phyloP scores from a whole-genome alignment of 164 flowering plant species.

The Cinnamomum micranthum region DNA sequence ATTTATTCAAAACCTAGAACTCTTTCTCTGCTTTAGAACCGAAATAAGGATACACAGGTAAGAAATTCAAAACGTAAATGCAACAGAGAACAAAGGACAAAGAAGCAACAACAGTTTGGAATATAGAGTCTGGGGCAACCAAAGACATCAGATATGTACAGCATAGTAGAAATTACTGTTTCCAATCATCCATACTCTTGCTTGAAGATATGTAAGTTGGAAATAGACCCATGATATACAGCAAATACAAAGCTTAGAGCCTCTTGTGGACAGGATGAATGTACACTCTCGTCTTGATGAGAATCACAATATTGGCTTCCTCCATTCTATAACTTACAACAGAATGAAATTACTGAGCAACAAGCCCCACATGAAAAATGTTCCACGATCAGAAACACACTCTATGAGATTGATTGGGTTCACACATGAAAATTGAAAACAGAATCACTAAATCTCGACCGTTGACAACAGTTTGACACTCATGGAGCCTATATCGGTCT shows the following conservation, averaged over 20 bases:
- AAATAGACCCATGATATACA: background rate
- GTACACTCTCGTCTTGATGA: background rate
- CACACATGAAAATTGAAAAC: background rate
- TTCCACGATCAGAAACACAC: background rate
- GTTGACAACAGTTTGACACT: background rate
- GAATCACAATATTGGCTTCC: background rate
- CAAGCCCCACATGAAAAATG: background rate
- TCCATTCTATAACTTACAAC: background rate
- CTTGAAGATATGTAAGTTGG: background rate
- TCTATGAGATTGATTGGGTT: background rate
- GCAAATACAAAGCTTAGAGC: background rate
- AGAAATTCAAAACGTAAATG: background rate
- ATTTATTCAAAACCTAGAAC: background rate
- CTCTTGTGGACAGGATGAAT: background rate
- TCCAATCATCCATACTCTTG: background rate
- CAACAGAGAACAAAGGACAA: background rate
- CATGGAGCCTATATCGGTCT: conserved; percentile 26
- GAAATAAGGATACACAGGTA: background rate
- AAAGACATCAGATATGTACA: background rate
- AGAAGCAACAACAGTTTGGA: background rate
- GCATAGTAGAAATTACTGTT: background rate
- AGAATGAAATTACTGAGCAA: background rate
- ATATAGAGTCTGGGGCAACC: background rate
- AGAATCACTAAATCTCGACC: background rate
- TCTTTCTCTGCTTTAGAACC: background rate